Conservation (phyloP, 2,329 filamentous ascomycete species). For the Pochonia chlamydosporia region DNA sequence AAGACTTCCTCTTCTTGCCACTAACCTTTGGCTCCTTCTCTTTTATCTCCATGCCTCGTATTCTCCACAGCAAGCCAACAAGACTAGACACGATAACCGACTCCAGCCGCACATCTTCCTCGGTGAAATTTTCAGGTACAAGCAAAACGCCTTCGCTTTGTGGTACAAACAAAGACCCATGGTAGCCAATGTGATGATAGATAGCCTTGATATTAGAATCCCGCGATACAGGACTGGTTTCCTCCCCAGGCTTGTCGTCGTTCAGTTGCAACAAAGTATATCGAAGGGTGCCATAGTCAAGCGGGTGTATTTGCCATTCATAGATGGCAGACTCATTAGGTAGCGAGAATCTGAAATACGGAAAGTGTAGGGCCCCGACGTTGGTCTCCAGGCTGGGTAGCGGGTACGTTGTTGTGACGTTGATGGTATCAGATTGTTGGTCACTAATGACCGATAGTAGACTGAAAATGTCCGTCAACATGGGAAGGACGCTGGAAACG, state of each 20-base stretch:
- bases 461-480: constrained; percentile 5
- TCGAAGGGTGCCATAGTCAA: constrained; percentile 6
- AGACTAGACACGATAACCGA: constrained; percentile 3
- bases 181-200: constrained; percentile 6
- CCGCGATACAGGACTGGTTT: background rate
- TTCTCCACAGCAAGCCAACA: constrained; percentile 5
- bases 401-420: constrained; percentile 1
- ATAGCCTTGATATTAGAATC: background rate
- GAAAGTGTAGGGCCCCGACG: constrained; percentile 1
- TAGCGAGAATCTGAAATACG: constrained; percentile 6
- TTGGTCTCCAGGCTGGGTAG: background rate
- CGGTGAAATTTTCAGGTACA: background rate
- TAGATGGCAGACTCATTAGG: background rate
- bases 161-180: background rate
- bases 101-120: background rate
- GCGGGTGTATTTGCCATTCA: constrained; percentile 8
- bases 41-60: constrained; percentile 2
- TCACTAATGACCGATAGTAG: background rate
- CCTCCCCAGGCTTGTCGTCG: background rate
- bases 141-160: constrained; percentile 7
- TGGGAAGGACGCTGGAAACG: background rate
- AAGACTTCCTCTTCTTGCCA: background rate
- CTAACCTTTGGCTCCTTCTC: background rate
- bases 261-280: constrained; percentile 2
- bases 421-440: background rate